Evolutionary conservation across 139 green algal genomes (phyloP).

Genomic region (Coelastrella sp.): DNA sequence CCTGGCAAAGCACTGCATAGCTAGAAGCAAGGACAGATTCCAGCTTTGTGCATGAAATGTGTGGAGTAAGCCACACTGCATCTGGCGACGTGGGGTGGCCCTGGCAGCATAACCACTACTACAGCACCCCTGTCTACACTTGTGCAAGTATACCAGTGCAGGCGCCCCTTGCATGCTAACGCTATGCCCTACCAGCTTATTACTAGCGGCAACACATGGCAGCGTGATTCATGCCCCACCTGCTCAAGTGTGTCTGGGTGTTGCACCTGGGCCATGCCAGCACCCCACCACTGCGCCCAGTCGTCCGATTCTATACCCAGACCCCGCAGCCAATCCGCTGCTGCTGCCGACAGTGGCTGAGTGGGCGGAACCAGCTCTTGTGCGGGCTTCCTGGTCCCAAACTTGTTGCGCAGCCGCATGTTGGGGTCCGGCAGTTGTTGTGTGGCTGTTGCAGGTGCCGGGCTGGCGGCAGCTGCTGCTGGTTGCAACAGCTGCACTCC

Average conservation of each 20-base stretch:
- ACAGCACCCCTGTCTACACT: no score
- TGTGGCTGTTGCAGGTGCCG: not conserved
- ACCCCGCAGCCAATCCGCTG: not conserved
- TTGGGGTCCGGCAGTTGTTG: not conserved
- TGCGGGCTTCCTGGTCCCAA: not conserved
- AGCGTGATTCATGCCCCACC: not conserved
- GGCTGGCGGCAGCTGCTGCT: not conserved
- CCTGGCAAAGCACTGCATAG: no score
- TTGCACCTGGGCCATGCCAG: slow-evolving; percentile 26
- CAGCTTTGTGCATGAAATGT: no score
- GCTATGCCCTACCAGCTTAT: no score
- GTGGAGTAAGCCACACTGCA: no score
- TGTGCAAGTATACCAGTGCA: no score
- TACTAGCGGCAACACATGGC: no score
- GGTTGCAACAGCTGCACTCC: not conserved
- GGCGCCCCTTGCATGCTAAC: no score
- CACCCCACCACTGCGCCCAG: not conserved
- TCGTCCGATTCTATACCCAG: not conserved
- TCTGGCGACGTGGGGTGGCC: no score
- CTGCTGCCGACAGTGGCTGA: not conserved
- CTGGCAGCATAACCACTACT: no score
- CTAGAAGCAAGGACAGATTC: no score
- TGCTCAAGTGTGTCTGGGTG: not conserved
- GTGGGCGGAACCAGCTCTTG: not conserved
- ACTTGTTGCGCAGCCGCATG: slow-evolving; percentile 34